Percentiles rank a stretch among this genome's conserved stretches.
Evolutionary conservation across 352 stramenopile species (phyloP).

Genomic region (Pythium brachiatum): DNA sequence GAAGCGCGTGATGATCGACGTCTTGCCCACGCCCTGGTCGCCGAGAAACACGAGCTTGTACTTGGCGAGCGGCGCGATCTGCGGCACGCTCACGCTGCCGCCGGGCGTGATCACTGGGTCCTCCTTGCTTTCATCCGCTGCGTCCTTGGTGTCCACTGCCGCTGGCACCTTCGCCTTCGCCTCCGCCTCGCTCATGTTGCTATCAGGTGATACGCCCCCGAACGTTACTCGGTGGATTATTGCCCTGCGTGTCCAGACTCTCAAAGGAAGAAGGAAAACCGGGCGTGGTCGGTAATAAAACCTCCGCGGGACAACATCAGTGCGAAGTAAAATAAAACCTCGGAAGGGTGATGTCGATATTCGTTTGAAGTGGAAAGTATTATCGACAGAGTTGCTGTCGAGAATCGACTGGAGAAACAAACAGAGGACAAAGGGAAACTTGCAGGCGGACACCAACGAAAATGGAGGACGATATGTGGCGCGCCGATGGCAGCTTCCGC

Average conservation of each 20-base stretch:
- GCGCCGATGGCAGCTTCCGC: conserved; percentile 69
- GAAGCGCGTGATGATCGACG: conserved; percentile 99
- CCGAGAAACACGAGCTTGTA: conserved; percentile 95
- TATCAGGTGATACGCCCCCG: background rate
- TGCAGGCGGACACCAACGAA: background rate
- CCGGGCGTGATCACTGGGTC: conserved; percentile 20
- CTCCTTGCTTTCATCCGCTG: conserved; percentile 20
- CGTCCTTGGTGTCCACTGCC: conserved; percentile 20
- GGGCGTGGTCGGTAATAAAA: background rate
- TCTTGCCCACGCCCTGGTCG: conserved; percentile 99
- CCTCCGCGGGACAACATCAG: background rate
- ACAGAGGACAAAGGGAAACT: background rate
- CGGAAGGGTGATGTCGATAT: background rate
- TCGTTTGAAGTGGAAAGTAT: background rate
- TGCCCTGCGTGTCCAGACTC: background rate
- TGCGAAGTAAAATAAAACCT: background rate
- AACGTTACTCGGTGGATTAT: background rate
- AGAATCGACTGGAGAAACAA: conserved; percentile 7
- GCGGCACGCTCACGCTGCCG: conserved; percentile 42
- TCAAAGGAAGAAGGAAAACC: background rate
- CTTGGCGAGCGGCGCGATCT: conserved; percentile 91
- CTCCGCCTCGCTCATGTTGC: conserved; percentile 20
- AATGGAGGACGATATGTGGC: conserved; percentile 78
- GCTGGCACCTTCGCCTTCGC: conserved; percentile 11
- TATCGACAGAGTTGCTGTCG: background rate